Conservation (phyloP, 192 early-diverging fungal species). For the Obelidium mucronatum region DNA sequence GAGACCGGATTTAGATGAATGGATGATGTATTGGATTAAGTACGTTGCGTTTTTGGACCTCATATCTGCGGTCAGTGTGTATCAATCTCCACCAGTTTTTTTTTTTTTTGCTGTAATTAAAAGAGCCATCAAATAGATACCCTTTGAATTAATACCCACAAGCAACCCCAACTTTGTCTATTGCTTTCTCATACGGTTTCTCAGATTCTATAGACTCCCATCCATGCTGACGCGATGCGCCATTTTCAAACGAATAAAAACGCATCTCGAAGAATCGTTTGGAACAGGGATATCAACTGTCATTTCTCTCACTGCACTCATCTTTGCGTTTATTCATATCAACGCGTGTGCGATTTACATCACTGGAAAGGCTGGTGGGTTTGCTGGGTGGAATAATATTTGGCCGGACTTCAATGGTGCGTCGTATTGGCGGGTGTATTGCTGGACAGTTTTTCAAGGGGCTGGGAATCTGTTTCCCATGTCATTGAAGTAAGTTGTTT, state of each 20-base stretch:
- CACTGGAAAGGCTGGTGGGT: conserved; percentile 12
- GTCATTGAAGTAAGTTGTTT: not conserved
- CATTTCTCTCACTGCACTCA: not conserved
- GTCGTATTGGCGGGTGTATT: not conserved
- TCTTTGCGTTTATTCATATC: conserved; percentile 38
- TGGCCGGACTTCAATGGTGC: not conserved
- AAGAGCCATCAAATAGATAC: not conserved
- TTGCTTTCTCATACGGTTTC: not conserved
- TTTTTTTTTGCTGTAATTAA: not conserved
- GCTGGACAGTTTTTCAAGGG: conserved; percentile 28
- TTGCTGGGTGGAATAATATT: not conserved
- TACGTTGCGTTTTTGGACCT: conserved; percentile 7
- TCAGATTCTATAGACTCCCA: not conserved
- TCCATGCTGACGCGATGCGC: not conserved
- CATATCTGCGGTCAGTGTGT: conserved; percentile 1
- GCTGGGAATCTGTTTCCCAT: conserved; percentile 43
- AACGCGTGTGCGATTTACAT: conserved; percentile 31
- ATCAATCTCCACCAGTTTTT: no score
- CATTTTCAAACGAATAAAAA: not conserved
- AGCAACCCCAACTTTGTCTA: not conserved
- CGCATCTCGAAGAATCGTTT: not conserved
- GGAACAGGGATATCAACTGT: conserved; percentile 3
- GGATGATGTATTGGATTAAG: not conserved
- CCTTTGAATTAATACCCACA: not conserved
- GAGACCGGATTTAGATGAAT: not conserved